These are phyloP conservation scores for Ustilago loliicola DNA, from an alignment of 1,284 basidiomycete species.

Conservation along the genomic window DNA sequence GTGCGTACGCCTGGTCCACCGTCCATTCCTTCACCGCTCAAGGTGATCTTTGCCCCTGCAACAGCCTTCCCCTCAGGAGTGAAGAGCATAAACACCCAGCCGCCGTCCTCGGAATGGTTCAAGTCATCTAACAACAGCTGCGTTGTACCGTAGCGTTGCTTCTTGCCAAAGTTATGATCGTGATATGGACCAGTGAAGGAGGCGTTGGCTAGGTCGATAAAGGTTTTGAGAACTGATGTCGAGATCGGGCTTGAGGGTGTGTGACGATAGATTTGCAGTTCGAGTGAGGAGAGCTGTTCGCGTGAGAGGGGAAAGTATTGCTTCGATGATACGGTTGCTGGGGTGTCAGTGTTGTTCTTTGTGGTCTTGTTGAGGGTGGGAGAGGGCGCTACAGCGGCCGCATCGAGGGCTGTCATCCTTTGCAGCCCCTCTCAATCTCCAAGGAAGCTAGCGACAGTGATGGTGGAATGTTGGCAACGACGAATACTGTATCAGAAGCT, in stretches of 20 bases:
- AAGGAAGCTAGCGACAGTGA: background rate
- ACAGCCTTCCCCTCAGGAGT: slow-evolving; percentile 7
- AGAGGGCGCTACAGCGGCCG: background rate
- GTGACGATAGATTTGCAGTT: slow-evolving; percentile 4
- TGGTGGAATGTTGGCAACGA: background rate
- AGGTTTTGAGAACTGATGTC: background rate
- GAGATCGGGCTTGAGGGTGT: slow-evolving; percentile 1
- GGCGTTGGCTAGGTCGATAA: slow-evolving; percentile 15
- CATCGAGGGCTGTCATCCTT: slow-evolving; percentile 13
- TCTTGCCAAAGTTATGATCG: slow-evolving; percentile 22
- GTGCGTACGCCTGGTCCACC: slow-evolving; percentile 10
- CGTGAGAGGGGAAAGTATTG: background rate
- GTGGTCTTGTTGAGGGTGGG: background rate
- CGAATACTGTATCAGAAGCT: background rate
- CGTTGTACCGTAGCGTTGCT: slow-evolving; percentile 6
- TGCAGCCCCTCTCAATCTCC: too few species aligned
- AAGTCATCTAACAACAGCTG: slow-evolving; percentile 13
- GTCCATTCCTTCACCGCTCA: slow-evolving; percentile 30
- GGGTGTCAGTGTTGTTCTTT: background rate
- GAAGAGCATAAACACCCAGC: slow-evolving; percentile 23
- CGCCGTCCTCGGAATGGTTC: slow-evolving; percentile 14
- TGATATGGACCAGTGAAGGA: slow-evolving; percentile 20
- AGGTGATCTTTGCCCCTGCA: slow-evolving; percentile 31
- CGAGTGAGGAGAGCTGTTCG: background rate
- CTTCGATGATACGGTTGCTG: background rate